These are phyloP conservation scores for Agrocybe praecox DNA, from an alignment of 768 basidiomycete genomes.

Conservation along the genomic window DNA sequence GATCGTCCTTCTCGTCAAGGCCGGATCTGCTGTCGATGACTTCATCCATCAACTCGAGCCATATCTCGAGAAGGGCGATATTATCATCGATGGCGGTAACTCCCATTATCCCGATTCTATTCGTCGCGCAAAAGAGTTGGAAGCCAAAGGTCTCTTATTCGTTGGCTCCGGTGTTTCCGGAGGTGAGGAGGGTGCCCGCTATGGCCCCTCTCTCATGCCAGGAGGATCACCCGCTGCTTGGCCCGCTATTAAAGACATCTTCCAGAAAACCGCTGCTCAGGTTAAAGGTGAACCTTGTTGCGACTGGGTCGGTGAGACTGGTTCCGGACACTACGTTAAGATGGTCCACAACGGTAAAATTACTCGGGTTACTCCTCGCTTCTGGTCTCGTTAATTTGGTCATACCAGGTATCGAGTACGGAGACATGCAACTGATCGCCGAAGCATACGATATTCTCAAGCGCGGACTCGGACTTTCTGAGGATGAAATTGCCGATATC, in stretches of 20 bases:
- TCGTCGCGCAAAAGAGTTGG: constrained; percentile 91
- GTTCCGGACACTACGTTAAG: constrained; percentile 98
- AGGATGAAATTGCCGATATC: constrained; percentile 92
- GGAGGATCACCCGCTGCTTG: constrained; percentile 94
- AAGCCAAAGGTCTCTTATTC: constrained; percentile 92
- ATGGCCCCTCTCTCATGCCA: constrained; percentile 99
- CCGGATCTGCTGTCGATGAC: constrained; percentile 92
- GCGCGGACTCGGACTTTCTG: constrained; percentile 85
- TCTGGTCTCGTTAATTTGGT: constrained; percentile 9
- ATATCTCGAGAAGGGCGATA: constrained; percentile 92
- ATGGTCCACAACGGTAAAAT: constrained; percentile 95
- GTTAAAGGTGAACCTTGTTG: constrained; percentile 96
- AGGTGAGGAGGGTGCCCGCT: constrained; percentile 97
- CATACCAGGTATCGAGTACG: constrained; percentile 91
- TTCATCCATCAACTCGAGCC: constrained; percentile 92
- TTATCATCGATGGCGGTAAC: constrained; percentile 99
- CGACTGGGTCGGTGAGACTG: constrained; percentile 98
- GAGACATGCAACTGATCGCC: constrained; percentile 99
- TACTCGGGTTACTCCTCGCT: constrained; percentile 10
- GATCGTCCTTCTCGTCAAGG: constrained; percentile 98
- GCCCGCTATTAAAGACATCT: constrained; percentile 97
- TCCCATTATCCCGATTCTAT: constrained; percentile 99
- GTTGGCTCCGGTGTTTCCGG: constrained; percentile 99
- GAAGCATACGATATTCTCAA: constrained; percentile 99
- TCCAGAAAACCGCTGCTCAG: constrained; percentile 97